phyloP scores from a whole-genome alignment of 257 asterid species.

The Solanum clarkiae region DNA sequence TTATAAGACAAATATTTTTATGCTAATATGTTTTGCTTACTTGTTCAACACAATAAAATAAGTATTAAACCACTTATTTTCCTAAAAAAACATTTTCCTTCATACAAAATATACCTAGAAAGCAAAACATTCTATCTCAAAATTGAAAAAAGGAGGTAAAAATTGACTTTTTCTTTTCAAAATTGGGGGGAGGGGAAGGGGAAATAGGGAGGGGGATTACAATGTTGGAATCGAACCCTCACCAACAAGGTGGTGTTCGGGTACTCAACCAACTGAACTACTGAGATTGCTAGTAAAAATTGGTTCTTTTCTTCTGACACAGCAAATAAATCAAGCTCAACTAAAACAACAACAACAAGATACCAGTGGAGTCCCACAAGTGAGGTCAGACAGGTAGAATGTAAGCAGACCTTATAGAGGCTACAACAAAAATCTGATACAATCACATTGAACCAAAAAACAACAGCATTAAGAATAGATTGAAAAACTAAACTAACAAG shows the following conservation, averaged over 20 bases:
- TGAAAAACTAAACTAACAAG: not conserved
- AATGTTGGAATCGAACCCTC: no score
- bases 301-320: not conserved
- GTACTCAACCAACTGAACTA: no score
- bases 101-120: not conserved
- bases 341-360: not conserved
- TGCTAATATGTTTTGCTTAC: not conserved
- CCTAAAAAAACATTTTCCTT: not conserved
- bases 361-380: no score
- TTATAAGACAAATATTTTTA: no score
- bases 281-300: not conserved
- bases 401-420: no score
- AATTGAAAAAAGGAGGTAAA: not conserved
- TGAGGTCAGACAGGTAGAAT: no score
- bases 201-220: no score
- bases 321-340: not conserved
- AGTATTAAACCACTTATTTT: no score
- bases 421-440: not conserved
- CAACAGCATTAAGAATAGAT: not conserved
- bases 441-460: not conserved
- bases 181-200: no score
- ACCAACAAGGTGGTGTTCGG: no score
- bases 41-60: no score
- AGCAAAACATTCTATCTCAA: not conserved
- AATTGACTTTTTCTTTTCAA: not conserved